Base-by-base conservation (phyloP, 495 filamentous ascomycete species). In the Venustampulla echinocandica region DNA sequence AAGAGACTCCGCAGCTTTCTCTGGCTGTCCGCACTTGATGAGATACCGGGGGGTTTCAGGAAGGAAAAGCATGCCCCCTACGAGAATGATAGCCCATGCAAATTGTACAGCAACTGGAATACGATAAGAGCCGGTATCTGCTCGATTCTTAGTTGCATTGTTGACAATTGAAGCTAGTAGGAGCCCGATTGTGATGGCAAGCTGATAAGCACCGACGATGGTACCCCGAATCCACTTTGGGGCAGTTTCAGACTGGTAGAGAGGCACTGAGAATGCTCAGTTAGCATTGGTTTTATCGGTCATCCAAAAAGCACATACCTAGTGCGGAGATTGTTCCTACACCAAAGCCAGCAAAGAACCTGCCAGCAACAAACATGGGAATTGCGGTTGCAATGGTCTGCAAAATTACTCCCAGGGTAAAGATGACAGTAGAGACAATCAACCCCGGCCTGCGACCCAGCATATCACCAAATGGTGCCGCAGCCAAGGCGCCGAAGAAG, bases 21-120 rank as follows among this genome's bases (percentile, higher is more conserved):
- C 78, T 40, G 75, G 63, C 25, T 74, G 63, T 23, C 77, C 81
- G 18, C 73, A 66, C 70, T 85, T 90, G 69, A 92, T 82, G 44
- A 82, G 67, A 65, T 71, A 93, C 11, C 87, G 78, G 1, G 87
- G 87, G 5, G 86, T 88, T 54, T 93, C 87, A 1, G 87, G 87
- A 13, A 93, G 76, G 13, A 87, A 33, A 22, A 80, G 57, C 71
- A 90, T 81, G 30, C 87, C 87, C 41, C 60, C 55, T 4, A 76
- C 76, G 39, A 93, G 73, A 52, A 90, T 81, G 51, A 85, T 61
- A 11, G 84, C 79, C 83, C 84, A 92, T 5, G 75, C 65, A 57
- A 88, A 87, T 60, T 92, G 87, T 17, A 93, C 57, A 2, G 80
- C 82, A 21, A 90, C 74, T 5, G 87, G 87, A 46, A 92, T 92